A percentile compares a stretch with the other conserved stretches of the same genome.
These are phyloP conservation scores for Yueomyces sp. DNA, from an alignment of 805 yeast genomes.

Conservation along the genomic window DNA sequence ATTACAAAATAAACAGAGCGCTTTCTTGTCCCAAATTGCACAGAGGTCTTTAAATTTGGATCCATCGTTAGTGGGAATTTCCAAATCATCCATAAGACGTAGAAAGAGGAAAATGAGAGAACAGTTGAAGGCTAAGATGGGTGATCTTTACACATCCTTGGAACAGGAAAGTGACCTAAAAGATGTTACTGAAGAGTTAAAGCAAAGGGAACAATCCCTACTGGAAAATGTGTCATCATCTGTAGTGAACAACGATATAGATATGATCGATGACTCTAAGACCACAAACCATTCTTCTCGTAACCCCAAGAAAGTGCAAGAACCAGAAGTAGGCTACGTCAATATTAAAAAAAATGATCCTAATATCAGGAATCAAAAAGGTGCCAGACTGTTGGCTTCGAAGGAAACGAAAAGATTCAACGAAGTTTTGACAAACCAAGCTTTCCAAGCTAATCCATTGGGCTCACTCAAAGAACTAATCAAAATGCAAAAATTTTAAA, in stretches of 20 bases:
- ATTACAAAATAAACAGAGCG: conserved; percentile 26
- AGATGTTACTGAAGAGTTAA: conserved; percentile 6
- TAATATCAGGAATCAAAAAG: conserved; percentile 40
- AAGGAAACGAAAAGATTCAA: conserved; percentile 49
- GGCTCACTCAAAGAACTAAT: conserved; percentile 51
- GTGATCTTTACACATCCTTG: conserved; percentile 44
- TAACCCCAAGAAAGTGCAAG: conserved; percentile 1
- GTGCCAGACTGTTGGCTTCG: conserved; percentile 39
- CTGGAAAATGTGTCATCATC: conserved; percentile 1
- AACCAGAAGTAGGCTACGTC: conserved; percentile 5
- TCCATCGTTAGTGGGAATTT: conserved; percentile 33
- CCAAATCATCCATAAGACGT: conserved; percentile 53
- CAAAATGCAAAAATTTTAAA: conserved; percentile 18
- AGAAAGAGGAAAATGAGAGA: conserved; percentile 51
- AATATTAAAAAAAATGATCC: conserved; percentile 31
- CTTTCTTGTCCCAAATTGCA: conserved; percentile 18
- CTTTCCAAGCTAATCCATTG: conserved; percentile 50
- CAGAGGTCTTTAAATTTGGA: conserved; percentile 6
- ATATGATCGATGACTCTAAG: conserved; percentile 7
- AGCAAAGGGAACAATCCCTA: conserved; percentile 5
- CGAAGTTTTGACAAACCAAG: conserved; percentile 38
- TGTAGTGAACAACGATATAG: conserved; percentile 5
- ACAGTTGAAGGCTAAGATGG: conserved; percentile 53
- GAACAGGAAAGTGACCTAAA: conserved; percentile 22
- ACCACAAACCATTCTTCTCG: conserved; percentile 3